Evolutionary conservation across 192 early-diverging fungal species (phyloP), one percentile per base, ranked within the genome.

Genomic region (Funneliformis mosseae): DNA sequence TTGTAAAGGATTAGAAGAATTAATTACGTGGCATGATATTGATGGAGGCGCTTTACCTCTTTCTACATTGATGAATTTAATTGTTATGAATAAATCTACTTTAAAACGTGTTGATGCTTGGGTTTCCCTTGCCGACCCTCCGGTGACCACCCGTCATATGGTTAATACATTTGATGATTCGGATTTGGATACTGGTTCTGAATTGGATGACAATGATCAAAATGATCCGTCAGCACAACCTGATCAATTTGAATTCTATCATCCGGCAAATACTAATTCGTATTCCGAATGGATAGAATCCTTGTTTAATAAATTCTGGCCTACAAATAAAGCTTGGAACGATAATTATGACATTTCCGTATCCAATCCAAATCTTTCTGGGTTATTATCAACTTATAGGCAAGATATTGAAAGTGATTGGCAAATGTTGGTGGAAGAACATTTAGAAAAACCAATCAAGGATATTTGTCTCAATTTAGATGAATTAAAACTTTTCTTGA

Each of bases 261-360:
- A 74, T 46, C 71, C 71, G 7, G 45, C 3, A 18, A 41, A 48
- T 74, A 74, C 71, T 41, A 16, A 74, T 46, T 74, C 71, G 14
- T 74, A 74, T 74, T 27, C 71, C 18, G 71, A 74, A 46, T 74
- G 71, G 71, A 23, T 74, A 27, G 28, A 74, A 46, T 74, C 71
- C 25, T 46, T 74, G 6, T 45, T 74, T 74, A 41, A 74, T 25
- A 74, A 12, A 25, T 74, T 74, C 27, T 41, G 18, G n/a, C 28
- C 25, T 25, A 74, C 71, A 46, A 74, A 74, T 46, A 9, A 16
- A 39, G 71, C 39, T 45, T 74, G 71, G 71, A 74, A 74, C 45
- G 45, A 45, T 18, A 39, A 74, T 74, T 74, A 74, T 74, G 71
- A 74, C n/a, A 46, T 46, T 74, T 74, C 71, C 7, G 39, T 74